Percentiles rank a stretch among this genome's conserved stretches.
Evolutionary conservation across 2,329 filamentous ascomycete species (phyloP).

Genomic region (Colletotrichum sp.): DNA sequence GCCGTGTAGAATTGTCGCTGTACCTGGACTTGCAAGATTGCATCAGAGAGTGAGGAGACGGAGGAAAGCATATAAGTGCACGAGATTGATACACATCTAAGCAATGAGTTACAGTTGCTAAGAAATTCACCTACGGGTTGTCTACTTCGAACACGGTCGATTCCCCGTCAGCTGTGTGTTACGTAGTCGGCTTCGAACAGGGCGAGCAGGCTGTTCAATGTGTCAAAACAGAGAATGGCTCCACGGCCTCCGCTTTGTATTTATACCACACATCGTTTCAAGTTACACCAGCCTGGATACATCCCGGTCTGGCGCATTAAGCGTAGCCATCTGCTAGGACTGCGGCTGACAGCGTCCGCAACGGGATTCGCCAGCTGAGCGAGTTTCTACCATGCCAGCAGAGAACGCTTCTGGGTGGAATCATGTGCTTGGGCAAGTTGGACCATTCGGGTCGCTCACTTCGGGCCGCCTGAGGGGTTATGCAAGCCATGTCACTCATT

Average conservation of each 20-base stretch:
- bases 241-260: neutral
- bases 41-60: neutral
- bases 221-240: neutral
- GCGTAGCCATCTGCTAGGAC: neutral
- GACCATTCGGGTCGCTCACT: neutral
- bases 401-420: neutral
- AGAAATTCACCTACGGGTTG: neutral
- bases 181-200: neutral
- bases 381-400: neutral
- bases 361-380: neutral
- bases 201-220: neutral
- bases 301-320: neutral
- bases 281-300: neutral
- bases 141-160: neutral
- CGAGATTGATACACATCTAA: neutral
- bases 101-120: neutral
- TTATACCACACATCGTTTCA: neutral
- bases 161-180: no score
- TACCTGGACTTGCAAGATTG: neutral
- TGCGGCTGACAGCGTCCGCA: neutral
- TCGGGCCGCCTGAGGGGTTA: neutral
- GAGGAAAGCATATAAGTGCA: neutral
- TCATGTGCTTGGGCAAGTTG: neutral
- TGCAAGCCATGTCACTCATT: neutral
- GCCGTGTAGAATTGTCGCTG: neutral